Evolutionary conservation across 2,329 filamentous ascomycete genomes (phyloP), one percentile per base, ranked within the genome.

Genomic region (Fusarium vanettenii): DNA sequence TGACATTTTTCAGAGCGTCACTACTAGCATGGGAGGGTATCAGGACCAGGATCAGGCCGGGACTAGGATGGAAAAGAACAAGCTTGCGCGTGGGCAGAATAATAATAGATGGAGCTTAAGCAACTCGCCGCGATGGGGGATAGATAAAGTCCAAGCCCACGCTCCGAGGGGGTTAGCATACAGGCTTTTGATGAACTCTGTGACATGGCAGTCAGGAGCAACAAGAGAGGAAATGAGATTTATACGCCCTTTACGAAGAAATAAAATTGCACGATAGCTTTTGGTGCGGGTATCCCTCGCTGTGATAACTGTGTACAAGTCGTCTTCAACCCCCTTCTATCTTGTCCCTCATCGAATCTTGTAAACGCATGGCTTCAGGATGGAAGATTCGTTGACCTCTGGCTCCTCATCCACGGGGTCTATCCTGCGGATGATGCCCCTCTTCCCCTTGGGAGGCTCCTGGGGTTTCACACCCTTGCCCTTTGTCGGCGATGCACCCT

Each of bases 331-430:
- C 35, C 52, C 43, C 37, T 22, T 29, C 25, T 29, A 14, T 14
- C 43, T 43, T 31, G 37, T 39, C 14, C 70, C 87, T 63, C 71
- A 97, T 78, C 96, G 90, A 76, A 95, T 90, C 86, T 98, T 98
- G 85, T 98, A 98, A 71, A 98, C 91, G 85, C 97, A 98, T 20
- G 97, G 97, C 87, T 98, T 98, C 77, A 99, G 84, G 66, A 96
- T 88, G 35, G 81, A 84, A 62, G 86, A 85, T 81, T 92, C 94
- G 76, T 92, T 91, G 6, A 87, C 87, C 75, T 92, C 91, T 71
- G 90, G 89, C 70, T 91, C 88, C 67, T 89, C 85, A 16, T 89
- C 89, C 67, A 89, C 85, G 20, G 88, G 89, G 37, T 87, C 86
- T 65, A 86, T 86, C 64, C 86, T 87, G 9, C 87, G 85, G 25